Conservation (phyloP, 108 stramenopile species). For the Nannochloropsis salina region DNA sequence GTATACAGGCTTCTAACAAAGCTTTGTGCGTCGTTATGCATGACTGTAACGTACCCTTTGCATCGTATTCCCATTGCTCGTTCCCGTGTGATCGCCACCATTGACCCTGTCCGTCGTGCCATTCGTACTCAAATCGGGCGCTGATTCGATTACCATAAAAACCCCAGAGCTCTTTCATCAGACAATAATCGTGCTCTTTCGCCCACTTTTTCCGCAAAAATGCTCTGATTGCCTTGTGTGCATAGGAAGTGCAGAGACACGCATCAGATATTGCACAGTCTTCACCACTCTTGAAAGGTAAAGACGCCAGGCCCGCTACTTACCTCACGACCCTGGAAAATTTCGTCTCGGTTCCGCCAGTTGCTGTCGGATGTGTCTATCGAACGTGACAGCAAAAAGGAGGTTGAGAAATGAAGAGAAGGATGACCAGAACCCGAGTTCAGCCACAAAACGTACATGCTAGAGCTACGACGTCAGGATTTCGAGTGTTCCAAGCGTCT, state of each 20-base stretch:
- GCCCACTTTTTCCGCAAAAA: slow-evolving; percentile 59
- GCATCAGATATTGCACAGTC: too few relatives aligned
- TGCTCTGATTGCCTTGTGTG: slow-evolving; percentile 54
- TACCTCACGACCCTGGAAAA: slow-evolving; percentile 30
- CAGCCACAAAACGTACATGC: slow-evolving; percentile 15
- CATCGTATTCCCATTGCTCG: slow-evolving; percentile 68
- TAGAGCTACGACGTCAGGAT: slow-evolving; percentile 54
- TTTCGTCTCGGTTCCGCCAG: slow-evolving; percentile 59
- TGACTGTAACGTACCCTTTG: slow-evolving; percentile 31
- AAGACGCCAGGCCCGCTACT: background rate
- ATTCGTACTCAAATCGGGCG: slow-evolving; percentile 66
- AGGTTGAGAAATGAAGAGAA: background rate
- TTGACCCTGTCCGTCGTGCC: slow-evolving; percentile 50
- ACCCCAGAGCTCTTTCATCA: slow-evolving; percentile 64
- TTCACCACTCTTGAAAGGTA: too few relatives aligned
- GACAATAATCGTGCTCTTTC: slow-evolving; percentile 58
- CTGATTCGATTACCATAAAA: slow-evolving; percentile 59
- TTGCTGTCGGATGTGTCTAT: slow-evolving; percentile 55
- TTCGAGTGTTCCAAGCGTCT: slow-evolving; percentile 63
- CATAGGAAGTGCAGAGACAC: slow-evolving; percentile 18
- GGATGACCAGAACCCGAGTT: background rate
- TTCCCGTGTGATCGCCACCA: slow-evolving; percentile 65
- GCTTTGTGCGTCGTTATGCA: too few relatives aligned
- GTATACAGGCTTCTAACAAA: too few relatives aligned
- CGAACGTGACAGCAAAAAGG: slow-evolving; percentile 32